Base-by-base conservation (phyloP, 176 grass and related monocot species). In the Cymbopogon citratus region DNA sequence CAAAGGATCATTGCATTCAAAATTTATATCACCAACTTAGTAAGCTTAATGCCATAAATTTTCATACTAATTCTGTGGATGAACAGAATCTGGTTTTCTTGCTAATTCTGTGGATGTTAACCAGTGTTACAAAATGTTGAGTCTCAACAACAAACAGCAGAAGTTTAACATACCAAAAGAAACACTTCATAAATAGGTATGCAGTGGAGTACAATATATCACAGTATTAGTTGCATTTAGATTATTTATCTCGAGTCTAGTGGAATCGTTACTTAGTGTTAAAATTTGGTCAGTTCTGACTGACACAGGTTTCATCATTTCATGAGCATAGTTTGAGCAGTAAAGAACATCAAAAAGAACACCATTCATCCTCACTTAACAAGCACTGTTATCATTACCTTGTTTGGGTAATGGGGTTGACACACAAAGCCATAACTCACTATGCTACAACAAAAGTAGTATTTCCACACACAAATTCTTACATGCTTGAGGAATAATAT, bases 161-260 rank as follows among this genome's bases (percentile, higher is more conserved):
- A 63, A 75, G 45, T 26, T 29, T 73, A 70, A 67, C 76, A 81
- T 1, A 73, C 15, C 1, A 31, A 39, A 49, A 39, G 10, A 79
- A 67, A 71, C 21, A 69, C 16, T 23, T 84, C 63, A 88, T 33
- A 80, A 15, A 29, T 48, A 79, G 41, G 41, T 66, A 63, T 28
- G 11, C 14, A 43, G 35, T 67, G 63, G 43, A 6, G 25, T 74
- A 12, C 14, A 68, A 41, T 63, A 75, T 68, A 81, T 69, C 25
- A 48, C 61, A 48, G 45, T 69, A 43, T 38, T 33, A 52, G 16
- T 18, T 4, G 3, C 16, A 44, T 76, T 57, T 75, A 34, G 3
- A 25, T 44, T 28, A 67, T 13, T 5, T 35, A 39, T 67, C 39
- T 60, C 46, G 76, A 33, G 19, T 33, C 63, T 34, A 70, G 19